Evolutionary conservation across 257 asterid species (phyloP), one percentile per base, ranked within the genome.

Genomic region (Fraxinus anomala): DNA sequence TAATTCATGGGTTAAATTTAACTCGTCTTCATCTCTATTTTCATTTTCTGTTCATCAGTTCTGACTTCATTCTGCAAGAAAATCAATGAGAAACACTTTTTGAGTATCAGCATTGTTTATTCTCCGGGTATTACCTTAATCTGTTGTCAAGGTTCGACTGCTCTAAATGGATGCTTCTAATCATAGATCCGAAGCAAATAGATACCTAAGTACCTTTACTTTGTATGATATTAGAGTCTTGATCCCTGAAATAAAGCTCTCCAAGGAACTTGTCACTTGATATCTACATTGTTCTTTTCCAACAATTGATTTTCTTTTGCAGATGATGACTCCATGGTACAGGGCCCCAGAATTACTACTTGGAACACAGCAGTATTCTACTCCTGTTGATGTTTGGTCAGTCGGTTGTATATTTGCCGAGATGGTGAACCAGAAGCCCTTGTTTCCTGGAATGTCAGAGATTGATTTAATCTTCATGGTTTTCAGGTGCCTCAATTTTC

Each of bases 361-460:
- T 75, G 77, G 83, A 30, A 61, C 77, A 14, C 21, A 51, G 31
- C n/a, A 39, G 26, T 80, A 80, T 72, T 80, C 83, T 39, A 75
- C 76, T 56, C 77, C 83, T 0, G 80, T 71, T 75, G 77, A 80
- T 42, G 76, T 80, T 47, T 75, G 83, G 80, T 76, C 83, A 8
- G 83, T 73, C 12, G 83, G 80, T 59, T 75, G 83, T 47, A 80
- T 80, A 80, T 75, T 76, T 80, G 77, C 80, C n/a, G 76, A 80
- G 83, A 76, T 80, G 76, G 74, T 80, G 28, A 80, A 80, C 68
- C 77, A 21, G 26, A 49, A 37, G 28, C 80, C 80, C 33, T 65
- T 80, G 66, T 80, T 80, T 76, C 69, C 73, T 54, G 83, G 80
- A 9, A 30, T 30, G 47, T 59, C 66, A 0, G 79, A 80, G 69